Evolutionary conservation across 805 yeast genomes (phyloP).

Genomic region (Sugiyamaella floridensis): DNA sequence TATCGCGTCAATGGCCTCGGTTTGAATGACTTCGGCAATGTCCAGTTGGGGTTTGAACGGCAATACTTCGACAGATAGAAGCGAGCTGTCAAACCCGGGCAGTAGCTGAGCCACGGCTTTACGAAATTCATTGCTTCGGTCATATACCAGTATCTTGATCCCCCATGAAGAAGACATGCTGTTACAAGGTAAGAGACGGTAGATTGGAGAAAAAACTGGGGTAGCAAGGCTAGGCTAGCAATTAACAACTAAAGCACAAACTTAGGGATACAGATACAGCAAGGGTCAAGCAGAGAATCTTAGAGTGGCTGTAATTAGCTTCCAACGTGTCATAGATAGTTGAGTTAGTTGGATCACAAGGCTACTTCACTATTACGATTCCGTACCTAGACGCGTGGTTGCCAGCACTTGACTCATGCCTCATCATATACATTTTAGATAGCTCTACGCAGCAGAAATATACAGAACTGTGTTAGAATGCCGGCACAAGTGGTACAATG

Average conservation of each 20-base stretch:
- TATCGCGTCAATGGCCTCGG: slow-evolving; percentile 23
- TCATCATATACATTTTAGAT: background rate
- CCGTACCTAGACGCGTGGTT: background rate
- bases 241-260: background rate
- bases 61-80: slow-evolving; percentile 4
- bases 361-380: background rate
- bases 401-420: background rate
- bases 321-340: background rate
- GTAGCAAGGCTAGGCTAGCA: background rate
- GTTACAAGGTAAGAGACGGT: background rate
- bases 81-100: background rate
- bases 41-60: background rate
- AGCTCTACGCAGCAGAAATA: slow-evolving; percentile 3
- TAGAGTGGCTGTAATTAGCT: background rate
- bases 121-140: slow-evolving; percentile 2
- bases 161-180: background rate
- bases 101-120: background rate
- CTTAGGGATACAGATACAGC: background rate
- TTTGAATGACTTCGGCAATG: slow-evolving; percentile 5
- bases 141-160: slow-evolving; percentile 5
- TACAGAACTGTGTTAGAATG: slow-evolving; percentile 4
- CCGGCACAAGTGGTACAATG: background rate
- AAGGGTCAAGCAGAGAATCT: background rate
- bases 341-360: background rate
- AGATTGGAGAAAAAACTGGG: background rate